Base-by-base conservation (phyloP, 257 asterid genomes). In the Gynochthodes officinalis region DNA sequence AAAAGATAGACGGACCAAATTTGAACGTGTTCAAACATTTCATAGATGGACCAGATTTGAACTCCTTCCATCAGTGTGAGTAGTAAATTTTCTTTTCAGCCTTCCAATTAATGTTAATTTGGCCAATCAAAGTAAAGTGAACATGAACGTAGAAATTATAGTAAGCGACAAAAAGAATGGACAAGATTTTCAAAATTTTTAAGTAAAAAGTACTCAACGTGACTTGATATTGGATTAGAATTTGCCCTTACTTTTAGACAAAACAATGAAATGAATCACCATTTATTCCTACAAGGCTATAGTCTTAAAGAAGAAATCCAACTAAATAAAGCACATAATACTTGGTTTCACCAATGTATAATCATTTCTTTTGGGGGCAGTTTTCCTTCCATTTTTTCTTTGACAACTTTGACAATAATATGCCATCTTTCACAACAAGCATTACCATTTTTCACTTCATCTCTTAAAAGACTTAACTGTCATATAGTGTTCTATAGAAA, bases 91-190 rank as follows among this genome's bases (percentile, higher is more conserved):
- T 37, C 67, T 42, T 73, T 77, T 60, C 66, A 48, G 78, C 79
- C 64, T 78, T 77, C 84, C 78, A 61, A n/a, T n/a, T n/a, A n/a
- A 57, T 69, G 60, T 33, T 21, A n/a, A n/a, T 79, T 75, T 52
- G 73, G 82, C 77, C 79, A 80, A 82, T 73, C 7, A 53, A 82
- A 72, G 49, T 73, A 81, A 81, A 77, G 78, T 74, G 35, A 30
- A 61, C 28, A 49, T 39, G 16, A 63, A 48, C 68, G 33, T 14
- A 19, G 13, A 73, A 37, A 37, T 46, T 37, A n/a, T 25, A 37
- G 21, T 37, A 23, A 28, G 35, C 9, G 18, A 75, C 16, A n/a
- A 6, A 32, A 9, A 35, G 18, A 12, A 21, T 68, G 54, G 27
- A 39, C 40, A 12, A 42, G 7, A 1, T 39, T 66, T 37, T 10